Evolutionary conservation across 2,329 filamentous ascomycete genomes (phyloP).

Genomic region (Hymenoscyphus fructigenus): DNA sequence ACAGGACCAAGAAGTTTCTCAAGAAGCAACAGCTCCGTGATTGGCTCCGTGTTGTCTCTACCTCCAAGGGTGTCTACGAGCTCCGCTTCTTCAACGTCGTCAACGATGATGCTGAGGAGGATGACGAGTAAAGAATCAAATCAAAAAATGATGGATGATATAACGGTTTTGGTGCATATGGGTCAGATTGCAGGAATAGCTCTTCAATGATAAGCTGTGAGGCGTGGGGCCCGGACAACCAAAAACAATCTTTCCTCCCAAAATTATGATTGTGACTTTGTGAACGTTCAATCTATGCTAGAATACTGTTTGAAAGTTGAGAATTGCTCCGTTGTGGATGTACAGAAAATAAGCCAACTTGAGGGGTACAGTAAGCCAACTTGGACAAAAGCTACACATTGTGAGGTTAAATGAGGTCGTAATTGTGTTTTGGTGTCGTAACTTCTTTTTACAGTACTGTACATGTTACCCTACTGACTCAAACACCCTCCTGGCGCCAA

Average conservation of each 20-base stretch:
- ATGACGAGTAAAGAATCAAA: constrained; percentile 79
- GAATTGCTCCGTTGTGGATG: neutral
- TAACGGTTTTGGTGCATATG: constrained; percentile 15
- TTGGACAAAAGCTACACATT: no score
- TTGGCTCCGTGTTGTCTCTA: constrained; percentile 98
- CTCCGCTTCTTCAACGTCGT: constrained; percentile 99
- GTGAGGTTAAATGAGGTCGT: no score
- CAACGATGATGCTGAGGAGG: constrained; percentile 95
- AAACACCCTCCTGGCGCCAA: no score
- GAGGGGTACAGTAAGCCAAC: no score
- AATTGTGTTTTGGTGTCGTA: no score
- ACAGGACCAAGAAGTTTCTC: constrained; percentile 99
- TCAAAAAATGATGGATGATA: constrained; percentile 14
- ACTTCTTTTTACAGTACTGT: no score
- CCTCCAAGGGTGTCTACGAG: constrained; percentile 97
- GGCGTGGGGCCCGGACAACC: constrained; percentile 10
- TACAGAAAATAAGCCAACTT: no score
- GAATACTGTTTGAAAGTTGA: neutral
- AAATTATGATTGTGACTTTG: neutral
- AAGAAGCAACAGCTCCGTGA: constrained; percentile 99
- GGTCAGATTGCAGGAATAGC: constrained; percentile 20
- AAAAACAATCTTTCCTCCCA: neutral
- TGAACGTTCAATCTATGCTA: neutral
- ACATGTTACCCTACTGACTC: no score
- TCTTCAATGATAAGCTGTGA: constrained; percentile 17